These are phyloP conservation scores for Xylaria sp. DNA, from an alignment of 2,329 filamentous ascomycete species.

Conservation along the genomic window DNA sequence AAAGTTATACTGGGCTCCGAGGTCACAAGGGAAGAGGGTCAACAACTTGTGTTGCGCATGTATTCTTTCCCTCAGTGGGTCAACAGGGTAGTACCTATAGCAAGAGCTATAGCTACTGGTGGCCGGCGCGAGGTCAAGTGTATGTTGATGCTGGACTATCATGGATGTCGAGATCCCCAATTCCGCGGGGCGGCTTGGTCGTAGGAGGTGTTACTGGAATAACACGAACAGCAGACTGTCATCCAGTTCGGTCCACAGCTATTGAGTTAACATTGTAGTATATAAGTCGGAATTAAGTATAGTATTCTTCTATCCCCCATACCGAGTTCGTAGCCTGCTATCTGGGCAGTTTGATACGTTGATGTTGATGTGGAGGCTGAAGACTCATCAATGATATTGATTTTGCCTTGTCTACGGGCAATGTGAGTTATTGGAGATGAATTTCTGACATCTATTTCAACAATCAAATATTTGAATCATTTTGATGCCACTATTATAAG, in stretches of 20 bases:
- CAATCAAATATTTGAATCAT: background rate
- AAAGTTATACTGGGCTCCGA: background rate
- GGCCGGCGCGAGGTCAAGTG: background rate
- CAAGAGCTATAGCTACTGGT: background rate
- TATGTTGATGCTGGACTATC: background rate
- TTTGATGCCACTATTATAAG: background rate
- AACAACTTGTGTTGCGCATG: background rate
- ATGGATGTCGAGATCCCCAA: background rate
- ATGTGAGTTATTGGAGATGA: background rate
- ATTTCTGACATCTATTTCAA: background rate
- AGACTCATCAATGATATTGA: background rate
- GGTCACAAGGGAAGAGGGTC: too few species aligned
- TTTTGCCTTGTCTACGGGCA: background rate
- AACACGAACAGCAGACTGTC: background rate
- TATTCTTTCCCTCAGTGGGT: background rate
- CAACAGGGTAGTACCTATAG: background rate
- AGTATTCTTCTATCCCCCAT: background rate
- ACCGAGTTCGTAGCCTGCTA: background rate
- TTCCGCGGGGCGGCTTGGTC: too few species aligned
- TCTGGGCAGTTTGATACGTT: background rate
- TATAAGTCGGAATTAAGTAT: background rate
- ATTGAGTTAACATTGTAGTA: background rate
- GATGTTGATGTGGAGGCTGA: background rate
- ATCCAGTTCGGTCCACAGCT: background rate
- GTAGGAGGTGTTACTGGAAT: background rate